These are phyloP conservation scores for Puccinia horiana DNA, from an alignment of 1,284 basidiomycete genomes.

Conservation along the genomic window DNA sequence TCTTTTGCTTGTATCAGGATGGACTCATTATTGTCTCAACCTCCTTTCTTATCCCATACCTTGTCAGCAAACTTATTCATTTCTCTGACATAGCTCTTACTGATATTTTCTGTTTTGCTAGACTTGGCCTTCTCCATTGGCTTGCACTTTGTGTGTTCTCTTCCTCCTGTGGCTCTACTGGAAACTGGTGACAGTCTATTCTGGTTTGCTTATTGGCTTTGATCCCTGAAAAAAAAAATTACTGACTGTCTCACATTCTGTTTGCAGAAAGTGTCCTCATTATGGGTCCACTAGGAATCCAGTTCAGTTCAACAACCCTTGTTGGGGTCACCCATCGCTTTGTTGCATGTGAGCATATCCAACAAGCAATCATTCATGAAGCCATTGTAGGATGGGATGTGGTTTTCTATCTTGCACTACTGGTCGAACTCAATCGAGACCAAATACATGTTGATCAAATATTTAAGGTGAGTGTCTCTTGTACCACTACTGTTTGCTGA, in stretches of 20 bases:
- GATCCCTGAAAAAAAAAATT: background rate
- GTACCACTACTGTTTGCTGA: background rate
- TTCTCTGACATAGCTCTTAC: background rate
- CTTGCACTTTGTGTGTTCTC: background rate
- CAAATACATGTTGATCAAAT: conserved; percentile 24
- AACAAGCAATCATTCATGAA: conserved; percentile 46
- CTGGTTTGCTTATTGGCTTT: conserved; percentile 3
- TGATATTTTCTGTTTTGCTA: background rate
- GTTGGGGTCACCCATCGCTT: conserved; percentile 10
- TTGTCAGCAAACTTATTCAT: background rate
- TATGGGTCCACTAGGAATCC: conserved; percentile 34
- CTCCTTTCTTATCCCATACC: background rate
- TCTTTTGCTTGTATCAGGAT: background rate
- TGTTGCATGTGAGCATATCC: conserved; percentile 29
- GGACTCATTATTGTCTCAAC: background rate
- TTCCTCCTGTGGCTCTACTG: background rate
- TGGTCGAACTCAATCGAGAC: conserved; percentile 14
- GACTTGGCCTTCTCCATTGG: conserved; percentile 32
- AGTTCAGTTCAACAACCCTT: conserved; percentile 26
- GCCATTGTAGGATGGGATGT: conserved; percentile 45
- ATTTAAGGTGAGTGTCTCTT: conserved; percentile 10
- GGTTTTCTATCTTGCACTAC: conserved; percentile 35
- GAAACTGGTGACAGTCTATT: conserved; percentile 19
- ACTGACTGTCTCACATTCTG: background rate
- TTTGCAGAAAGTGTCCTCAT: conserved; percentile 31